Base-by-base conservation (phyloP, 495 filamentous ascomycete genomes). In the Astrocystis sublimbata region DNA sequence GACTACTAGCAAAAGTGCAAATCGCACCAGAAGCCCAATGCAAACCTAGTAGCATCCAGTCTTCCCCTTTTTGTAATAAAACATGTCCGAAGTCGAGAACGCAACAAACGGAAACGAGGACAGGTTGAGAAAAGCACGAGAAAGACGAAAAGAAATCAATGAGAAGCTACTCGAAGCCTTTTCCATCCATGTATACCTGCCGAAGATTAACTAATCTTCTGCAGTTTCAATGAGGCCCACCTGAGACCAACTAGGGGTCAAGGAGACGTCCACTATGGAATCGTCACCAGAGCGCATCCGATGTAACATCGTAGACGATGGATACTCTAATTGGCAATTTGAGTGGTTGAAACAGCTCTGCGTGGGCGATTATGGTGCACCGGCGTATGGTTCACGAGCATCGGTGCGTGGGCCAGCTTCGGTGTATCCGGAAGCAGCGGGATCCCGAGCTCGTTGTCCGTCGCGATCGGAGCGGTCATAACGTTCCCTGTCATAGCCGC, bases 341-440 rank as follows among this genome's bases (percentile, higher is more conserved):
- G n/a, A n/a, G n/a, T n/a, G n/a, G n/a, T n/a, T n/a, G n/a, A n/a
- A n/a, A n/a, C n/a, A n/a, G n/a, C n/a, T n/a, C n/a, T n/a, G n/a
- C n/a, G 31, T 21, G 46, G 35, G 54, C 33, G 17, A 58, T 66
- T 52, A 73, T 42, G 68, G 67, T 56, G 65, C 69, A 75, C 81
- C 77, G 71, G 77, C 78, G 67, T 87, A 88, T 54, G 81, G 74
- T 57, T 87, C 88, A 61, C 88, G 85, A 63, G 76, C 74, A 36
- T 88, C 87, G 64, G 79, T 79, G 63, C 86, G 85, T 71, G 86
- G 78, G 64, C 82, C 86, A 54, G 83, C 67, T 42, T 87, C 87
- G 65, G 77, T 82, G 64, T 87, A 82, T 65, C 75, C 77, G 50
- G 78, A 78, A 21, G 84, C 68, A 61, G 75, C 78, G 19, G 79